phyloP scores from a whole-genome alignment of 2,329 filamentous ascomycete species.

The Fusarium marasasianum region DNA sequence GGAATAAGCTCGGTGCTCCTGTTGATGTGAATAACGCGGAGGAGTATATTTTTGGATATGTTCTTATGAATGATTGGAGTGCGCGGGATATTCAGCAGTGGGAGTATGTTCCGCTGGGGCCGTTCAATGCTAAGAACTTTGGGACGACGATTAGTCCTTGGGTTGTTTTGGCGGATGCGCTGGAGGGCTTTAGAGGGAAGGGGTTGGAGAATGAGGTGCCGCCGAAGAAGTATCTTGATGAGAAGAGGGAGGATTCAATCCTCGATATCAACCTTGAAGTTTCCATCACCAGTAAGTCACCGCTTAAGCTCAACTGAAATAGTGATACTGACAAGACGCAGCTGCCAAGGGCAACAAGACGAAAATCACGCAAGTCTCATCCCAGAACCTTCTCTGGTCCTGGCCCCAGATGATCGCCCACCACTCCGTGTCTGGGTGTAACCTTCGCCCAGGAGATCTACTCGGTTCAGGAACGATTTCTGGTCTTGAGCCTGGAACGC shows the following conservation, averaged over 20 bases:
- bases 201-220: slow-evolving; percentile 46
- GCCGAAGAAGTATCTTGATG: slow-evolving; percentile 60
- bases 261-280: slow-evolving; percentile 52
- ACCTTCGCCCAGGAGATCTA: slow-evolving; percentile 77
- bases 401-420: slow-evolving; percentile 88
- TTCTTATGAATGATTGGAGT: slow-evolving; percentile 72
- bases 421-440: slow-evolving; percentile 80
- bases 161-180: slow-evolving; percentile 69
- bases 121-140: slow-evolving; percentile 70
- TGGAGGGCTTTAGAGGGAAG: slow-evolving; percentile 47
- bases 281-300: slow-evolving; percentile 49
- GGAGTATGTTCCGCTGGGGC: slow-evolving; percentile 70
- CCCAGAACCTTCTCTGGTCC: slow-evolving; percentile 72
- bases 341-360: slow-evolving; percentile 46
- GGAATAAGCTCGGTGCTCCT: slow-evolving; percentile 72
- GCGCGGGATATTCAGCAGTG: slow-evolving; percentile 69
- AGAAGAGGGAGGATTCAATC: slow-evolving; percentile 55
- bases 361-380: slow-evolving; percentile 39
- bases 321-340: not conserved
- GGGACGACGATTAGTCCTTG: slow-evolving; percentile 69
- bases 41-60: slow-evolving; percentile 75
- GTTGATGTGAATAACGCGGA: slow-evolving; percentile 72
- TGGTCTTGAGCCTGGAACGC: slow-evolving; percentile 69
- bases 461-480: slow-evolving; percentile 80
- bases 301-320: accelerated